Base-by-base conservation (phyloP, 73 alveolate species). In the Blepharisma japonicum region DNA sequence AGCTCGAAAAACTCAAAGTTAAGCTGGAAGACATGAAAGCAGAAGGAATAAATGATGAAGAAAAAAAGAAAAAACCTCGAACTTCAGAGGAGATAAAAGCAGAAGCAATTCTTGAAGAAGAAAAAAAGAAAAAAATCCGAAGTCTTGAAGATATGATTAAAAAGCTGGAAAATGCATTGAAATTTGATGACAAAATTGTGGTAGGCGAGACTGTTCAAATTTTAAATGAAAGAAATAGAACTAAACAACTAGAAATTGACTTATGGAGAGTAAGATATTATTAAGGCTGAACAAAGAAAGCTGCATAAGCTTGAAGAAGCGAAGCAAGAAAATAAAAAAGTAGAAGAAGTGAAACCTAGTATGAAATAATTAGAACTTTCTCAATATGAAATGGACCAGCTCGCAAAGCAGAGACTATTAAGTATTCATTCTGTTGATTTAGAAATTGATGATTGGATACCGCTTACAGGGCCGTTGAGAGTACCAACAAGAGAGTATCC, bases 21-120 rank as follows among this genome's bases (percentile, higher is more conserved):
- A n/a, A 5, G 23, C 74, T 61, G 2, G 74, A 61, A 61, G 74
- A 61, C 74, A n/a, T 61, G 47, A 61, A 61, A n/a, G 14, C 74
- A 5, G 67, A 53, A 53, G 67, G 23, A 14, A 53, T 53, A 20
- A 11, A 4, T 14, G n/a, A 14, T 1, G 74, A 18, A 14, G 74
- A 61, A 61, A 0, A 39, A 20, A 61, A 5, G 18, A 39, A 61
- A 20, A 61, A 61, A 61, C 0, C 5, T 39, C 38, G 46, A 14
- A 61, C n/a, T n/a, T n/a, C n/a, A n/a, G 74, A 61, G 5, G 74
- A 61, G 48, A n/a, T 61, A 5, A 61, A 61, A n/a, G 14, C 74
- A 5, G 67, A 53, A 53, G 67, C 5, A 14, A 53, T 53, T 1
- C 0, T 0, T 14, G n/a, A 14, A 14, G 74, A 18, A 14, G 74